Evolutionary conservation across 2,329 filamentous ascomycete genomes (phyloP), one percentile per base, ranked within the genome.

Genomic region (Triangularia verruculosa): DNA sequence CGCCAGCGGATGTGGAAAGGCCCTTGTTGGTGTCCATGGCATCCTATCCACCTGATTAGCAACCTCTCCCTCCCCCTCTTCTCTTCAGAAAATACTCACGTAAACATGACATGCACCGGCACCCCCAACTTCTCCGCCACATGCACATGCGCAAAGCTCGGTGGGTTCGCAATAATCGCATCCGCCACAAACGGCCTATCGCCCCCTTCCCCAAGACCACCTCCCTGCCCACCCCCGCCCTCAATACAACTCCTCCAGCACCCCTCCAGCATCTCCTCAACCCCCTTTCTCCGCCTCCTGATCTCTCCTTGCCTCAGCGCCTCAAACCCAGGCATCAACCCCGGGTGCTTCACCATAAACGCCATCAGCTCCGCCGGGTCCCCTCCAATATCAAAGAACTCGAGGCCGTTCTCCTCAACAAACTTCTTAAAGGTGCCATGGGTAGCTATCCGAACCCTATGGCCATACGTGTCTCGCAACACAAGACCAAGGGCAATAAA

Each of bases 301-400:
- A 96, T 86, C 72, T 95, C 92, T 7, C 92, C 92, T 67, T 84
- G 90, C 64, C 87, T 88, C 57, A 96, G 76, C 0, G 90, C 88
- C 57, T 93, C 89, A 64, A 94, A 86, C 0, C 89, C 89, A 1
- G 92, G 92, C 88, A 96, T 92, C 30, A 96, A 79, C 0, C 92
- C 91, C 0, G 92, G 91, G 69, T 95, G 90, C 75, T 93, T 93
- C 54, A 95, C 92, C 92, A 96, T 96, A 71, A 94, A 96, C 2
- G 92, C 91, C 90, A 92, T 93, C 52, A 92, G 79, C 70, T 90
- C 85, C 1, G 87, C 83, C 1, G 90, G 90, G 72, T 93, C 89
- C 2, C 89, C 90, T n/a, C 89, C 89, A 59, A 92, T 90, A 66
- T 78, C 84, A 74, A 90, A 92, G 74, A 92, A 93, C 70, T 93